Conservation (phyloP, 805 yeast genomes). For the Lachancea lanzarotensis region DNA sequence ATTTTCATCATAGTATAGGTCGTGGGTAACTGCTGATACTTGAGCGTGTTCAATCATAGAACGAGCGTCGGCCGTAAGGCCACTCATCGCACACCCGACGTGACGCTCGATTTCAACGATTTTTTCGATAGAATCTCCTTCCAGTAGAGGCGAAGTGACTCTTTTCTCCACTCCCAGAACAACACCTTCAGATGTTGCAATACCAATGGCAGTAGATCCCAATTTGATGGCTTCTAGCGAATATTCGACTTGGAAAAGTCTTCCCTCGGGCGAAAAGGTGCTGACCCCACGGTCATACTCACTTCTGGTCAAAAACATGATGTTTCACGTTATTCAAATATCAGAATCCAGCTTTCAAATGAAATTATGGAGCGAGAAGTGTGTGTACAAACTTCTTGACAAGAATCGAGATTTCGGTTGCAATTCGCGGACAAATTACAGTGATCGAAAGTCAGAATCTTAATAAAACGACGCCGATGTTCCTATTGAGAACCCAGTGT, state of each 20-base stretch:
- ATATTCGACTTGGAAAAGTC: conserved; percentile 95
- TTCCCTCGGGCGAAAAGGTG: conserved; percentile 98
- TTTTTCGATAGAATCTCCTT: conserved; percentile 90
- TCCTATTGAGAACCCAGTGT: too few species aligned
- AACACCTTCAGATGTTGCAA: conserved; percentile 91
- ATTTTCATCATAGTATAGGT: conserved; percentile 84
- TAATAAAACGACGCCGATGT: too few species aligned
- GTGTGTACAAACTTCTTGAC: too few species aligned
- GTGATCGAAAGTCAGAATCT: too few species aligned
- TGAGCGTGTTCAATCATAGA: conserved; percentile 98
- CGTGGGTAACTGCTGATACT: conserved; percentile 80
- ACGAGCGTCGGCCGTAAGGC: conserved; percentile 97
- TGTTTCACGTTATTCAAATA: not conserved
- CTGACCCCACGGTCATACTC: conserved; percentile 99
- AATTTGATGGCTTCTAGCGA: conserved; percentile 94
- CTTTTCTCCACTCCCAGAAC: conserved; percentile 95
- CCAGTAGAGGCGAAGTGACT: conserved; percentile 87
- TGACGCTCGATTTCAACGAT: conserved; percentile 91
- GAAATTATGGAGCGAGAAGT: not conserved
- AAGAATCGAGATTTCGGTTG: too few species aligned
- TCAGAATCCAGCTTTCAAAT: not conserved
- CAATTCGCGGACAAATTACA: not conserved
- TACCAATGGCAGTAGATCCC: conserved; percentile 92
- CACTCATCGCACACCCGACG: conserved; percentile 98
- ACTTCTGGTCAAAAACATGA: conserved; percentile 96